phyloP scores from a whole-genome alignment of 371 early-diverging fungal genomes.

The Haplosporangium sp. region DNA sequence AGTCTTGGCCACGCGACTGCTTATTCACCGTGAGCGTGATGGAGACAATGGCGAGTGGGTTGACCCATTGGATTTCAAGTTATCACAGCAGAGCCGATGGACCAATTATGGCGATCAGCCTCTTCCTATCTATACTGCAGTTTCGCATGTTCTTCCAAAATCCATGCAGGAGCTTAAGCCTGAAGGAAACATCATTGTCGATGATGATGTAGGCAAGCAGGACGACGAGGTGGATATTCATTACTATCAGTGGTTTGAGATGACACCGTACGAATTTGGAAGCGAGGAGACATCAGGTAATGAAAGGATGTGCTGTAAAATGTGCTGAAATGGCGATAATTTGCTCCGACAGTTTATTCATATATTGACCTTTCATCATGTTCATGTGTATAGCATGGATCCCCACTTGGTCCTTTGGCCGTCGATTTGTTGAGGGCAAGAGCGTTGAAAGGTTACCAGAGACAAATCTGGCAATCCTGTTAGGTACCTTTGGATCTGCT shows the following conservation, averaged over 20 bases:
- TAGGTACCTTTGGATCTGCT: conserved; percentile 77
- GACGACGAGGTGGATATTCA: conserved; percentile 38
- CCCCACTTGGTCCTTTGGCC: conserved; percentile 81
- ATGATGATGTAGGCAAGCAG: conserved; percentile 35
- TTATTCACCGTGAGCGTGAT: conserved; percentile 57
- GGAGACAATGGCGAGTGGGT: conserved; percentile 43
- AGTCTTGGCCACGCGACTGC: conserved; percentile 65
- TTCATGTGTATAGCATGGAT: conserved; percentile 64
- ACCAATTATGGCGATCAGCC: conserved; percentile 73
- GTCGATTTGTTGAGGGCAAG: conserved; percentile 70
- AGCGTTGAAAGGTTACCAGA: conserved; percentile 70
- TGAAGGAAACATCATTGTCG: conserved; percentile 32
- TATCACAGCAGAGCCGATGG: conserved; percentile 60
- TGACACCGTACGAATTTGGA: conserved; percentile 83
- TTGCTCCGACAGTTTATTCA: conserved; percentile 10
- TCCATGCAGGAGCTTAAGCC: conserved; percentile 7
- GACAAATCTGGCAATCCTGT: conserved; percentile 66
- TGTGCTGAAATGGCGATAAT: conserved; percentile 5
- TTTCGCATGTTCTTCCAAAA: conserved; percentile 66
- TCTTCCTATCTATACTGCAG: conserved; percentile 82
- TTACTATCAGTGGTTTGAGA: conserved; percentile 83
- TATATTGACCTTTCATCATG: not conserved
- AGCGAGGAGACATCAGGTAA: conserved; percentile 76
- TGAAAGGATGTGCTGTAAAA: no score
- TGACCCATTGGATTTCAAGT: conserved; percentile 55